phyloP scores from a whole-genome alignment of 2,329 filamentous ascomycete genomes.

The Madurella fahalii region DNA sequence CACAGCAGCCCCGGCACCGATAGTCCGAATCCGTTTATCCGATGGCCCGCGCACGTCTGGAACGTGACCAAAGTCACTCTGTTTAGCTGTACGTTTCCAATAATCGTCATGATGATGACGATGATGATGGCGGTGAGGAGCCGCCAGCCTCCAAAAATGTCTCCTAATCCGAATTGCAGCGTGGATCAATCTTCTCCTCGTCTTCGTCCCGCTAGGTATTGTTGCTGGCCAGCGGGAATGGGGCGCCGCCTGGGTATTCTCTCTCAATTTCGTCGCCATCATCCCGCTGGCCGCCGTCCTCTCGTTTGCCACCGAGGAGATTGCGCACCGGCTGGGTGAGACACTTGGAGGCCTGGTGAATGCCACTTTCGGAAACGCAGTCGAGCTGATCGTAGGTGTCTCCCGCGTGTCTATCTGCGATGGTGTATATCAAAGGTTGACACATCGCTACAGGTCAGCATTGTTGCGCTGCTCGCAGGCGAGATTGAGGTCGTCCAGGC shows the following conservation, averaged over 20 bases:
- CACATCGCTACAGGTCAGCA: constrained; percentile 52
- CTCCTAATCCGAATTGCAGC: constrained; percentile 32
- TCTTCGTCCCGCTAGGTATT: constrained; percentile 71
- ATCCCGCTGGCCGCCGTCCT: constrained; percentile 70
- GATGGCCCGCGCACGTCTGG: constrained; percentile 46
- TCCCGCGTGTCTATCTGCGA: constrained; percentile 29
- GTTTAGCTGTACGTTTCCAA: constrained; percentile 50
- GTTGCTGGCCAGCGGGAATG: constrained; percentile 59
- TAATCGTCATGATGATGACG: not conserved
- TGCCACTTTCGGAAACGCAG: constrained; percentile 75
- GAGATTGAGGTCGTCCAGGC: constrained; percentile 97
- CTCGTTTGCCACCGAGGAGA: constrained; percentile 74
- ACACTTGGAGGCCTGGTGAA: constrained; percentile 71
- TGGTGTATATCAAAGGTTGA: constrained; percentile 23
- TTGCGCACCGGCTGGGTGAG: constrained; percentile 67
- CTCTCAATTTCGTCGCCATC: constrained; percentile 77
- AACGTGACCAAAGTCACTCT: constrained; percentile 56
- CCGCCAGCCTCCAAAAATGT: too few relatives aligned
- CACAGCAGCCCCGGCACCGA: constrained; percentile 50
- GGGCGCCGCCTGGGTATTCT: constrained; percentile 65
- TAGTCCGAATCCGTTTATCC: constrained; percentile 43
- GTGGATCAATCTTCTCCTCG: constrained; percentile 65
- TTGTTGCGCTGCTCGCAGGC: constrained; percentile 77
- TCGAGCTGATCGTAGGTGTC: constrained; percentile 61
- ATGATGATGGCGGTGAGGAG: too few relatives aligned